Conservation (phyloP, 2,329 filamentous ascomycete species). For the Paraphaeosphaeria sporulosa region DNA sequence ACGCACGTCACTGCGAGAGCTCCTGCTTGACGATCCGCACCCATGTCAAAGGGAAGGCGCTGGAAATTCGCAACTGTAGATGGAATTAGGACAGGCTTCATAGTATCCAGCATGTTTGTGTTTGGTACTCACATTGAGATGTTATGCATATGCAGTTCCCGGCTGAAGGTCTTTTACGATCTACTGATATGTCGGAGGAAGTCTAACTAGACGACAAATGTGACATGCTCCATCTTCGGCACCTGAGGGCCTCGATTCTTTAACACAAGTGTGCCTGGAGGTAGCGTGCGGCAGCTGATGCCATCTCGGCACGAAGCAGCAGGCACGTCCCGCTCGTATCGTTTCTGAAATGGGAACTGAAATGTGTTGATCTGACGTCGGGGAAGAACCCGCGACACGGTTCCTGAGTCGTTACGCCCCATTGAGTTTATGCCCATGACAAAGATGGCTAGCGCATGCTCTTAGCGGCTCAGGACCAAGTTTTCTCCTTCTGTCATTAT, state of each 20-base stretch:
- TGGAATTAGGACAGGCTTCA: no score
- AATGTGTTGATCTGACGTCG: neutral
- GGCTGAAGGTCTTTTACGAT: neutral
- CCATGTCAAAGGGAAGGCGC: conserved; percentile 19
- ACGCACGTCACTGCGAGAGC: conserved; percentile 35
- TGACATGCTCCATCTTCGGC: neutral
- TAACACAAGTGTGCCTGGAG: neutral
- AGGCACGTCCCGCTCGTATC: conserved; percentile 3
- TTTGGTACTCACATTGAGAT: neutral
- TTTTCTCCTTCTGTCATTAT: neutral
- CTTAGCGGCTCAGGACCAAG: no score
- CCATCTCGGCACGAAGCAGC: neutral
- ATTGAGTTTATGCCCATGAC: neutral
- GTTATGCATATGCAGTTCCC: neutral
- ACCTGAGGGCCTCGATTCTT: conserved; percentile 8
- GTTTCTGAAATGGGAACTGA: neutral
- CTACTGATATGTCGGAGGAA: neutral
- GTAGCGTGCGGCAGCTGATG: neutral
- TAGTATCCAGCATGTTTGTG: no score
- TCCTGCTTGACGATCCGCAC: conserved; percentile 37
- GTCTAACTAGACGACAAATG: neutral
- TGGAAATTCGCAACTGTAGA: neutral
- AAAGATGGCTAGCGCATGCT: neutral
- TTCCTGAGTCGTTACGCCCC: conserved; percentile 9
- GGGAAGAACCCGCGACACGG: neutral